A percentile compares a stretch with the other conserved stretches of the same genome.
Evolutionary conservation across 1,284 basidiomycete species (phyloP).

Genomic region (Ustilago loliicola): DNA sequence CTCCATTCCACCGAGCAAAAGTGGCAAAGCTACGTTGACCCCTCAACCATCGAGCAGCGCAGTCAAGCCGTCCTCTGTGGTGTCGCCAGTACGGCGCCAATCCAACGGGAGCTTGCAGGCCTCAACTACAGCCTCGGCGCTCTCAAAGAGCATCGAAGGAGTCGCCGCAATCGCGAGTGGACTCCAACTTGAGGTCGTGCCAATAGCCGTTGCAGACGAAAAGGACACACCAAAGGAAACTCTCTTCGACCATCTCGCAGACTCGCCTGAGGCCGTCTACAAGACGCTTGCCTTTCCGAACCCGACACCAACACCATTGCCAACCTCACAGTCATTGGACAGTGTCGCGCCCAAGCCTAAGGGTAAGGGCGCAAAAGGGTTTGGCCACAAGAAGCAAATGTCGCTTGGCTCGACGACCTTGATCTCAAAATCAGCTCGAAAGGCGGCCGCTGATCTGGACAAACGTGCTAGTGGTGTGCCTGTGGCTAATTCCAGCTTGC

Average conservation of each 20-base stretch:
- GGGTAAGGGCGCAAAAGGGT: neutral
- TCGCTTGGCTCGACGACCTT: constrained; percentile 35
- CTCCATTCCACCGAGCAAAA: neutral
- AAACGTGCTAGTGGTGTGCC: constrained; percentile 24
- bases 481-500: constrained; percentile 3
- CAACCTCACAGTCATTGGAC: constrained; percentile 34
- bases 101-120: neutral
- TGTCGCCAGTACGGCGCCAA: neutral
- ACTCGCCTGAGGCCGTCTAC: constrained; percentile 37
- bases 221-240: constrained; percentile 1
- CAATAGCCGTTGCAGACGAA: neutral
- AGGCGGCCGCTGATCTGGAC: constrained; percentile 32
- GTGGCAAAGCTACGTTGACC: neutral
- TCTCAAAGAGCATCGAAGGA: neutral
- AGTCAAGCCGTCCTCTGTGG: neutral
- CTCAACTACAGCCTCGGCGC: neutral
- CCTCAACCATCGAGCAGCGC: neutral
- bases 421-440: constrained; percentile 32
- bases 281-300: constrained; percentile 33
- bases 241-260: constrained; percentile 35
- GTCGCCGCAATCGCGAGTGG: neutral
- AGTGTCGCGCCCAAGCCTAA: constrained; percentile 1
- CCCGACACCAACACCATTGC: constrained; percentile 13
- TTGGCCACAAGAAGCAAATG: constrained; percentile 35
- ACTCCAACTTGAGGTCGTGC: neutral